Base-by-base conservation (phyloP, 106 monocot genomes). In the Narthecium ossifragum region DNA sequence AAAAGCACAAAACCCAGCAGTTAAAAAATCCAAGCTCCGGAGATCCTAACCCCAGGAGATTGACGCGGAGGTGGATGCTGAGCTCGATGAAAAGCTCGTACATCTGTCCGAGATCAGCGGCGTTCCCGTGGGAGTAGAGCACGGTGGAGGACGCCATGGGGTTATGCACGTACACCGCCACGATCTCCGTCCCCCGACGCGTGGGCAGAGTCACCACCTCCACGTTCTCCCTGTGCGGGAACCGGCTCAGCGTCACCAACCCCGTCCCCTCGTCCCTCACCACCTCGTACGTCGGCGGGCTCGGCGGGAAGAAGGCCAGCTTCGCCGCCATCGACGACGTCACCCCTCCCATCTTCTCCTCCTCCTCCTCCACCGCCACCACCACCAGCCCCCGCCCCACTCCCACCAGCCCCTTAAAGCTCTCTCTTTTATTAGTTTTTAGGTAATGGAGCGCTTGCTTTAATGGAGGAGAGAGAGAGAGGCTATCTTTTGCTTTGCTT, bases 301-400 rank as follows among this genome's bases (percentile, higher is more conserved):
- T 38, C 15, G 58, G 58, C 37, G 58, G 58, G 37, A 58, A 58
- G 58, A 58, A 58, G 10, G 58, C 58, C 32, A 58, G 33, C 36
- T 25, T 37, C 58, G 58, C 58, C 34, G 58, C 58, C n/a, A 58
- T 23, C 34, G 58, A 22, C 37, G 58, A 58, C 22, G 58, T 58
- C 34, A 58, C 58, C 23, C 58, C 58, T 20, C 58, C 58, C 58
- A 58, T 57, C 34, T 36, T 17, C 5, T 30, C 34, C 33, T 15
- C 33, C 32, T 10, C 34, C 34, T 27, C 47, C 20, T 3, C 43
- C 43, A 17, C 43, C 18, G 17, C 11, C 10, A 2, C 43, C 18
- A 11, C 17, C 41, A 14, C 41, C n/a, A n/a, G n/a, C 32, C 4
- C 34, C 34, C 20, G 17, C 20, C 3, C 43, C 43, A 17, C 43